Conservation (phyloP, 768 basidiomycete genomes). For the Amanita rimosa region DNA sequence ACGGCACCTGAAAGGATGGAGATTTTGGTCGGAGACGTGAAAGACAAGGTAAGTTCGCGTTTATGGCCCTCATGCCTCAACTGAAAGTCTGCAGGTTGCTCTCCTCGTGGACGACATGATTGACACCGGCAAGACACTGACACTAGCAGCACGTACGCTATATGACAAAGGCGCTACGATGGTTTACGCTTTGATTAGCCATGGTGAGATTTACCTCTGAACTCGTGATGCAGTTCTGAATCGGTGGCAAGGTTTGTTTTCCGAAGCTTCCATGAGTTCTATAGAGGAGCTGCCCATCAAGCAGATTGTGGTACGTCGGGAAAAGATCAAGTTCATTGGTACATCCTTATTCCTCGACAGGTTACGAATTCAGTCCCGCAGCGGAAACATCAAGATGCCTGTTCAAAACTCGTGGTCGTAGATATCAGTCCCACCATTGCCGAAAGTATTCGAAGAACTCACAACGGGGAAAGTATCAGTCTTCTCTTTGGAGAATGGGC, state of each 20-base stretch:
- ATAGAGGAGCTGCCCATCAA: slow-evolving; percentile 69
- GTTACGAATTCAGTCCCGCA: slow-evolving; percentile 96
- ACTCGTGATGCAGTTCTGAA: slow-evolving; percentile 8
- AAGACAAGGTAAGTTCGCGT: slow-evolving; percentile 55
- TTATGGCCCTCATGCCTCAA: not conserved
- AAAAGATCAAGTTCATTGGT: not conserved
- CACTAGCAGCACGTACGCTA: slow-evolving; percentile 76
- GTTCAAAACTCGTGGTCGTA: slow-evolving; percentile 76
- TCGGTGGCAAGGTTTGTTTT: slow-evolving; percentile 51
- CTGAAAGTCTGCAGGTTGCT: slow-evolving; percentile 45
- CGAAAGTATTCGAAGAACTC: slow-evolving; percentile 90
- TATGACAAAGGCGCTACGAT: slow-evolving; percentile 82
- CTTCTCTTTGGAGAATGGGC: slow-evolving; percentile 80
- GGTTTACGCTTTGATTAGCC: slow-evolving; percentile 84
- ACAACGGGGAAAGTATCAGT: slow-evolving; percentile 90
- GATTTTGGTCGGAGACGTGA: slow-evolving; percentile 89
- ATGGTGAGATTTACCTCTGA: slow-evolving; percentile 43
- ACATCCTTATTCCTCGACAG: slow-evolving; percentile 21
- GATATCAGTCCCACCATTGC: slow-evolving; percentile 90
- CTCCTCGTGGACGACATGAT: slow-evolving; percentile 99
- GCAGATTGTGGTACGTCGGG: slow-evolving; percentile 64
- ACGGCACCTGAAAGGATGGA: slow-evolving; percentile 78
- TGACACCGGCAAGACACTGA: slow-evolving; percentile 86
- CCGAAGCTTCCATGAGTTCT: slow-evolving; percentile 58
- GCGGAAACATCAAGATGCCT: slow-evolving; percentile 44